Conservation (phyloP, 2,329 filamentous ascomycete genomes). For the Lachnellula cervina region DNA sequence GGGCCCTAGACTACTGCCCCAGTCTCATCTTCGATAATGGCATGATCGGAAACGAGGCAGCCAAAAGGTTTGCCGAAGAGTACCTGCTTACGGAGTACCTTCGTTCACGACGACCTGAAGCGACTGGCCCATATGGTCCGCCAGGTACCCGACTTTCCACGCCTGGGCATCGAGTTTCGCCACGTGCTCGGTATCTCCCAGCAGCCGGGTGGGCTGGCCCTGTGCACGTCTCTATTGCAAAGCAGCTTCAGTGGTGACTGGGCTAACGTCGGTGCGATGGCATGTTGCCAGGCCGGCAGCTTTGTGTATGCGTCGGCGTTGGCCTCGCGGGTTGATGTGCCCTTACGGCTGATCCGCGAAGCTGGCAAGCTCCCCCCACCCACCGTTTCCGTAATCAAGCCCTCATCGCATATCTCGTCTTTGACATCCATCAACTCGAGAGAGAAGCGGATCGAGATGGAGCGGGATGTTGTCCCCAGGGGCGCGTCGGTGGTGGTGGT, state of each 20-base stretch:
- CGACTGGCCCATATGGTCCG: conserved; percentile 47
- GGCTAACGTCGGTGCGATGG: conserved; percentile 42
- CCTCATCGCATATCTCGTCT: conserved; percentile 50
- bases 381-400: conserved; percentile 43
- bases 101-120: conserved; percentile 42
- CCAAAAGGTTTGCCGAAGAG: conserved; percentile 40
- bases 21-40: conserved; percentile 50
- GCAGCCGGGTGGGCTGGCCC: conserved; percentile 43
- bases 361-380: conserved; percentile 56
- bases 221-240: conserved; percentile 48
- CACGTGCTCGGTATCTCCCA: conserved; percentile 54
- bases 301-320: conserved; percentile 51
- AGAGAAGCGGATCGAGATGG: conserved; percentile 46
- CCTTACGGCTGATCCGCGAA: conserved; percentile 48
- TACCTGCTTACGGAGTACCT: conserved; percentile 34
- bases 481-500: conserved; percentile 17
- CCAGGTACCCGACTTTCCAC: conserved; percentile 45
- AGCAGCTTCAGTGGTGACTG: conserved; percentile 43
- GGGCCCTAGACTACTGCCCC: conserved; percentile 34
- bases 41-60: conserved; percentile 35
- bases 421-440: conserved; percentile 20
- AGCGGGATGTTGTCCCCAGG: conserved; percentile 36
- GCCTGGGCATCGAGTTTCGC: conserved; percentile 47
- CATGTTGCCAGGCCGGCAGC: conserved; percentile 53
- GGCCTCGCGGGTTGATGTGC: conserved; percentile 37